phyloP scores from a whole-genome alignment of 345 rosid species.

The Diplotaxis tenuifolia region DNA sequence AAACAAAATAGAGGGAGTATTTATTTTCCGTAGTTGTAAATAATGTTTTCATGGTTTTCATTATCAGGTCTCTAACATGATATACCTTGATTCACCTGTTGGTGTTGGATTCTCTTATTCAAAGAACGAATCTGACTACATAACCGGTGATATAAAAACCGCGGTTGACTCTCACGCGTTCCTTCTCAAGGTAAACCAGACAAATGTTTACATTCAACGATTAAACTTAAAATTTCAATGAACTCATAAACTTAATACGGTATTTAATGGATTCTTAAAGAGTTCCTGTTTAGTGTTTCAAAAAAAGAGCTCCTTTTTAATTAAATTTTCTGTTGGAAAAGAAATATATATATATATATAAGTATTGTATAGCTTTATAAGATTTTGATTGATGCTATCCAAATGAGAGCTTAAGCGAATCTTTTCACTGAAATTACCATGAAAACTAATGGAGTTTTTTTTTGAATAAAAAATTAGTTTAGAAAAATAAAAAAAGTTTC shows the following conservation, averaged over 20 bases:
- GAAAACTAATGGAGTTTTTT: too few relatives aligned
- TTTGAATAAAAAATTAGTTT: too few relatives aligned
- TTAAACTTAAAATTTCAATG: not conserved
- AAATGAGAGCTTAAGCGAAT: not conserved
- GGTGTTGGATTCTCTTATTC: slow-evolving; percentile 96
- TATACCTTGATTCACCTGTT: slow-evolving; percentile 91
- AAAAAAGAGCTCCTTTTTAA: not conserved
- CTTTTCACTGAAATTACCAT: not conserved
- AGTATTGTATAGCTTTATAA: not conserved
- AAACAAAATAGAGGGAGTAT: too few relatives aligned
- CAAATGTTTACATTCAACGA: not conserved
- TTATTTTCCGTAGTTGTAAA: not conserved
- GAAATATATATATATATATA: not conserved
- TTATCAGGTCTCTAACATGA: slow-evolving; percentile 69
- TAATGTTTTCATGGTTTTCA: not conserved
- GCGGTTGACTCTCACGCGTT: slow-evolving; percentile 76
- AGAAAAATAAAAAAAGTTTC: not conserved
- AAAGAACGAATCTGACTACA: slow-evolving; percentile 56
- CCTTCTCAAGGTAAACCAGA: slow-evolving; percentile 61
- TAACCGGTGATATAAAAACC: slow-evolving; percentile 71
- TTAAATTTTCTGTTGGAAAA: not conserved
- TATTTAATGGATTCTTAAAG: not conserved
- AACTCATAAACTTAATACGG: not conserved
- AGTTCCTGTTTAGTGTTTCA: not conserved
- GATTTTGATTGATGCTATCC: not conserved